These are phyloP conservation scores for Heritiera fomes DNA, from an alignment of 345 rosid species.

Conservation along the genomic window DNA sequence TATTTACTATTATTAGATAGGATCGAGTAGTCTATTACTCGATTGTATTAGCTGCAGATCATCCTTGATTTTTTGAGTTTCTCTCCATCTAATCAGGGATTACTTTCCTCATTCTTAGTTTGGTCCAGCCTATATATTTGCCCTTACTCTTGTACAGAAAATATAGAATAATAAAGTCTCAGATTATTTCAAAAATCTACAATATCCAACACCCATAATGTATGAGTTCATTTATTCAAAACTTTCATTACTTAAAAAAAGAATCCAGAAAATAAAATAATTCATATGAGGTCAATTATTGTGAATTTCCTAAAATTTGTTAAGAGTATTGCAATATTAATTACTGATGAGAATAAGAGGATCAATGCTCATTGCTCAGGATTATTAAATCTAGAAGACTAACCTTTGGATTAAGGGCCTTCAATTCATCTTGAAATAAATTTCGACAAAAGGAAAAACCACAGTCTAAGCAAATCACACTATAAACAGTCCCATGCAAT, in stretches of 20 bases:
- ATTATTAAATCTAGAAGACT: constrained; percentile 22
- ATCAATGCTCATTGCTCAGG: not conserved
- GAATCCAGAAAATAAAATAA: constrained; percentile 6
- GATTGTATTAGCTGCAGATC: too few species aligned
- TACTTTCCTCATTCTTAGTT: too few species aligned
- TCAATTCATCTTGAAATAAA: constrained; percentile 74
- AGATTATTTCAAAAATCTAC: too few species aligned
- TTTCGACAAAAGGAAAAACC: constrained; percentile 59
- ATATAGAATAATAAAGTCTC: too few species aligned
- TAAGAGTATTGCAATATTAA: not conserved
- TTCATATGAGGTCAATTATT: not conserved
- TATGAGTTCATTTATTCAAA: not conserved
- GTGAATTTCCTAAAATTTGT: not conserved
- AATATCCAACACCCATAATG: not conserved
- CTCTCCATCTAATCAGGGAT: too few species aligned
- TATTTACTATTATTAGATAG: too few species aligned
- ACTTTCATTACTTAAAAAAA: not conserved
- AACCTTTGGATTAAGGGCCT: constrained; percentile 85
- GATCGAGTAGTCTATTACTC: too few species aligned
- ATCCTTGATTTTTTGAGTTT: too few species aligned
- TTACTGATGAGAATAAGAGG: not conserved
- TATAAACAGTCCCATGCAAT: constrained; percentile 83
- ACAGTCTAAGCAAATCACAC: constrained; percentile 74
- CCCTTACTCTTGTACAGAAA: too few species aligned
- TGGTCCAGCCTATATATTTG: too few species aligned